A percentile compares a stretch with the other conserved stretches of the same genome.
phyloP scores from a whole-genome alignment of 202 grass and related monocot genomes.

The Cymbopogon flexuosus region DNA sequence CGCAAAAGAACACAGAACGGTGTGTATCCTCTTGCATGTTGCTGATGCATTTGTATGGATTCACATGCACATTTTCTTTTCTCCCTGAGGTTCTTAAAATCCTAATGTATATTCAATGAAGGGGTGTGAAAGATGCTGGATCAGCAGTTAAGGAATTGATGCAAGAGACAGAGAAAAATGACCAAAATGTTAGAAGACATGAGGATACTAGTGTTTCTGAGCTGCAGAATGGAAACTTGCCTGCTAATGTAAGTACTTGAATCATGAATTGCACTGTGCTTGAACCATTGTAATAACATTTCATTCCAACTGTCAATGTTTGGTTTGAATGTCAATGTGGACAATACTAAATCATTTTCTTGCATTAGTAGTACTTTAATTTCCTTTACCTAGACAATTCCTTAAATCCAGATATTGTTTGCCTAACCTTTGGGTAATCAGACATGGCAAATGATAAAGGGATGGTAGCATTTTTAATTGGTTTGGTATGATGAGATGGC shows the following conservation, averaged over 20 bases:
- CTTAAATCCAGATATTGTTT: not conserved
- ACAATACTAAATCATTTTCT: not conserved
- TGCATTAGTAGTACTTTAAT: not conserved
- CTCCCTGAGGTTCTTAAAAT: not conserved
- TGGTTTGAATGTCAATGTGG: not conserved
- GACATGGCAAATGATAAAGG: not conserved
- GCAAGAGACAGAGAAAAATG: conserved; percentile 33
- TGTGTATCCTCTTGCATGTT: conserved; percentile 28
- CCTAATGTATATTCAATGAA: conserved; percentile 31
- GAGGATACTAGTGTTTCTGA: conserved; percentile 40
- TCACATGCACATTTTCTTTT: not conserved
- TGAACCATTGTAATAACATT: not conserved
- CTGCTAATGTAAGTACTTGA: conserved; percentile 44
- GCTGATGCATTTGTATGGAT: conserved; percentile 3
- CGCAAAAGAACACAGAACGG: conserved; percentile 59
- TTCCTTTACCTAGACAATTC: not conserved
- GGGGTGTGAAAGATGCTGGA: conserved; percentile 47
- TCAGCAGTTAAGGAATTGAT: conserved; percentile 46
- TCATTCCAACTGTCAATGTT: not conserved
- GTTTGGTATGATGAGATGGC: not conserved
- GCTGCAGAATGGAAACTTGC: conserved; percentile 48
- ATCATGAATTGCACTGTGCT: not conserved
- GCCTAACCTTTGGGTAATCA: not conserved
- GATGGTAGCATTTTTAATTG: conserved; percentile 14
- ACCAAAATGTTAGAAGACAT: conserved; percentile 34